Evolutionary conservation across 1,284 basidiomycete genomes (phyloP), one percentile per base, ranked within the genome.

Genomic region (Cutaneotrichosporon mucoides): DNA sequence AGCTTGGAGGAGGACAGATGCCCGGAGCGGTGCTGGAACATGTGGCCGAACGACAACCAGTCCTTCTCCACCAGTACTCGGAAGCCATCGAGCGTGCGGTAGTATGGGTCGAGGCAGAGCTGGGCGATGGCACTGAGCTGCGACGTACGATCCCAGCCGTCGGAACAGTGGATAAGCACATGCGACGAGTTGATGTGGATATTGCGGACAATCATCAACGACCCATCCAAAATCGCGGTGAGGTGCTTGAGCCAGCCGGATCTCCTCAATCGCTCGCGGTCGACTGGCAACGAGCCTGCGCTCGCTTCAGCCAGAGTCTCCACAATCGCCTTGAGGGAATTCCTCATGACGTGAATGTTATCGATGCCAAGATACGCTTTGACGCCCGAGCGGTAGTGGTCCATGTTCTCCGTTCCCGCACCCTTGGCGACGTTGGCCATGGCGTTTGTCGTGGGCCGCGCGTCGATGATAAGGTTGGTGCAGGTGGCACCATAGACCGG

Each of bases 351-450:
- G 74, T 99, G 96, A 60, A 99, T 99, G 76, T 98, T 90, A 74
- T 99, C 96, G 72, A 99, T 96, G 5, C 95, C 96, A 8, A 98
- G 86, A 75, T 99, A 99, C 0, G 86, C 89, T 79, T 99, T 99
- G 79, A 87, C 92, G 61, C 89, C 90, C 35, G 90, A 88, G 73
- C 87, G 92, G 82, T 99, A 99, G 75, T 97, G 84, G 56, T 98
- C 94, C 96, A 99, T 99, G 77, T 98, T 99, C 79, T 99, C 96
- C 1, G 95, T 95, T 0, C 96, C 96, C 0, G 95, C 96, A 6
- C 96, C 96, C 79, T 93, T 95, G 37, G 94, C 96, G 6, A 92
- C 91, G 75, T 98, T 99, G 15, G 94, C 96, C 79, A 99, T 86
- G 0, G 96, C 96, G 75, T 99, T 99, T 3, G 92, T 87, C 1